A percentile compares a stretch with the other conserved stretches of the same genome.
phyloP scores from a whole-genome alignment of 164 flowering plant species.

The Chloranthus sessilifolius region DNA sequence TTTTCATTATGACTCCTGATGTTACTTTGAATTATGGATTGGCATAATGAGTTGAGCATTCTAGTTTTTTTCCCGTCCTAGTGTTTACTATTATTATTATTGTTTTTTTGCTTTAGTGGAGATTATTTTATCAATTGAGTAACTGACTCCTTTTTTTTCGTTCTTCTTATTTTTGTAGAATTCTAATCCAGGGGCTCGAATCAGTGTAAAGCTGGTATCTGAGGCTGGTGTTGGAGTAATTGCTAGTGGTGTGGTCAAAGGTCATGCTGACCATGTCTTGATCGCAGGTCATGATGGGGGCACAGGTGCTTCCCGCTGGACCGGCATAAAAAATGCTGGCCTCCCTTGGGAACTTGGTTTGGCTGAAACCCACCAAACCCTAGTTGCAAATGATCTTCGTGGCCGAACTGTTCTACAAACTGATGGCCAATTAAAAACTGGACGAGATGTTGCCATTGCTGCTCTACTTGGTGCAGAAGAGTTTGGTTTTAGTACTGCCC shows the following conservation, averaged over 20 bases:
- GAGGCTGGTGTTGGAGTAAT: constrained; percentile 99
- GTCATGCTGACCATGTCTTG: constrained; percentile 97
- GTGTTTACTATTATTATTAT: not conserved
- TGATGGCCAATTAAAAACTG: constrained; percentile 97
- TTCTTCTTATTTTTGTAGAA: constrained; percentile 59
- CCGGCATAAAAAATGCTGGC: constrained; percentile 97
- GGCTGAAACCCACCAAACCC: constrained; percentile 98
- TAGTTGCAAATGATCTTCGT: constrained; percentile 96
- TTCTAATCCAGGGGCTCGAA: constrained; percentile 83
- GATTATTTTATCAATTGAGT: not conserved
- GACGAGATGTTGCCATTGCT: constrained; percentile 96
- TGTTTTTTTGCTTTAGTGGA: not conserved
- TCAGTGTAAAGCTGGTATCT: constrained; percentile 95
- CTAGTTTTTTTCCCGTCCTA: too few relatives aligned
- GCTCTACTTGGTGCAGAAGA: constrained; percentile 99
- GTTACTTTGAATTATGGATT: not conserved
- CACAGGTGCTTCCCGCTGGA: constrained; percentile 99
- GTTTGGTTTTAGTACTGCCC: constrained; percentile 99
- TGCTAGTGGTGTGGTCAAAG: constrained; percentile 98
- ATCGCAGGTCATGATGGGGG: constrained; percentile 99
- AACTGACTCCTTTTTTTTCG: constrained; percentile 1
- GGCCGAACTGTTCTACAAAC: constrained; percentile 91
- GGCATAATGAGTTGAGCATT: too few relatives aligned
- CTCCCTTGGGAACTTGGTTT: constrained; percentile 99
- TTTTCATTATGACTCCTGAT: too few relatives aligned